Evolutionary conservation across 331 rosid species (phyloP).

Genomic region (Pyracantha coccinea): DNA sequence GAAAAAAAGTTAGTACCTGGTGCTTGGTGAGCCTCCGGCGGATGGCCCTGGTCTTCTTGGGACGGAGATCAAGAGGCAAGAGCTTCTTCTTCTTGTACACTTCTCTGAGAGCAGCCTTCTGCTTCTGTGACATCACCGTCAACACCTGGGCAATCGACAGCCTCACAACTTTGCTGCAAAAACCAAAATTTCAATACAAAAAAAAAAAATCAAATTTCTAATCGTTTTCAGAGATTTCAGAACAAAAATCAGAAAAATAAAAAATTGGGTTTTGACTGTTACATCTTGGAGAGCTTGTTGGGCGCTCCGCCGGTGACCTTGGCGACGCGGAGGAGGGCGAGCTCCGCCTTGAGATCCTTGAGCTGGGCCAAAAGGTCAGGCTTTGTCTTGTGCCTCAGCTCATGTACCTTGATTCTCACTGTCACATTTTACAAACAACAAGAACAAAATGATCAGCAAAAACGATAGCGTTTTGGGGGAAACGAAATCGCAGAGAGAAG

Average conservation of each 20-base stretch:
- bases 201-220: not conserved
- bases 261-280: not conserved
- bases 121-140: constrained; percentile 95
- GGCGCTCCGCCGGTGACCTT: constrained; percentile 98
- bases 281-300: constrained; percentile 99
- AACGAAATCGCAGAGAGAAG: not conserved
- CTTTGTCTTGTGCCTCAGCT: constrained; percentile 82
- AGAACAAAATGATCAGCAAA: not conserved
- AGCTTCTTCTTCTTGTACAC: constrained; percentile 80
- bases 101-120: constrained; percentile 79
- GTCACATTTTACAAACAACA: constrained; percentile 6
- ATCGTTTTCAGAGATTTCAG: too few relatives aligned
- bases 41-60: constrained; percentile 92
- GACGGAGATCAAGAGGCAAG: constrained; percentile 95
- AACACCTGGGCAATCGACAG: constrained; percentile 83
- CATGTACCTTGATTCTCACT: constrained; percentile 98
- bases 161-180: constrained; percentile 85
- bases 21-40: constrained; percentile 90
- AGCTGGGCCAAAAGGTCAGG: constrained; percentile 64
- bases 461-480: not conserved
- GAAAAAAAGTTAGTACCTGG: constrained; percentile 40
- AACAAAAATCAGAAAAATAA: not conserved
- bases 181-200: not conserved
- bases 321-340: constrained; percentile 88
- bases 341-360: constrained; percentile 94